Percentiles rank a stretch among this genome's conserved stretches.
phyloP scores from a whole-genome alignment of 768 basidiomycete genomes.

The Termitomyces sp. region DNA sequence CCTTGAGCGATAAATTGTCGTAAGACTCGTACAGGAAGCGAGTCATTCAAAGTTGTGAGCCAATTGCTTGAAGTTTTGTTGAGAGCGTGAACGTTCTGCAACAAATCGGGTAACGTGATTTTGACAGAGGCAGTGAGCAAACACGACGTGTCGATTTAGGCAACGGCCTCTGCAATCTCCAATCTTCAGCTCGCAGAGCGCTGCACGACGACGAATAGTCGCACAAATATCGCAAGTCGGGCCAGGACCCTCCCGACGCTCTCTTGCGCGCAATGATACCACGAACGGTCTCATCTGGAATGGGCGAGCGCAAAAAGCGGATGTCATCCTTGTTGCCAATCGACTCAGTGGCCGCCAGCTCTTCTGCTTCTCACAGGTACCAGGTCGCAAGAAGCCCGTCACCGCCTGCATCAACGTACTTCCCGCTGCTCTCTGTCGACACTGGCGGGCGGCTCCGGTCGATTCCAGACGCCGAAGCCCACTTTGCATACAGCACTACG shows the following conservation, averaged over 20 bases:
- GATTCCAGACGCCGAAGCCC: slow-evolving; percentile 57
- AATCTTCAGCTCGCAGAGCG: neutral
- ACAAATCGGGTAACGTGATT: slow-evolving; percentile 9
- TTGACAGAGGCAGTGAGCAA: slow-evolving; percentile 2
- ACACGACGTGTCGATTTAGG: slow-evolving; percentile 11
- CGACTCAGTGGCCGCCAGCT: slow-evolving; percentile 30
- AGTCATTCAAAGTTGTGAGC: neutral
- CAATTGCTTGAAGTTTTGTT: neutral
- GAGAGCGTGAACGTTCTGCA: neutral
- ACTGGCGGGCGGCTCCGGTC: slow-evolving; percentile 47
- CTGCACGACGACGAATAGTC: neutral
- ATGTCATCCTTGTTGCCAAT: slow-evolving; percentile 26
- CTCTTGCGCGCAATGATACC: slow-evolving; percentile 6
- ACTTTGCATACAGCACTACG: slow-evolving; percentile 83
- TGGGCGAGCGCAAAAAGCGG: slow-evolving; percentile 41
- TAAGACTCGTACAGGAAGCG: neutral
- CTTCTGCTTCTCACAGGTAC: slow-evolving; percentile 27
- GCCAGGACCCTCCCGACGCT: neutral
- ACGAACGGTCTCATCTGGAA: slow-evolving; percentile 28
- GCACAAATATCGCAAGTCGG: neutral
- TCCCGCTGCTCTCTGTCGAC: slow-evolving; percentile 51
- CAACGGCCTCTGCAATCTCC: neutral
- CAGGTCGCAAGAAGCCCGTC: slow-evolving; percentile 36
- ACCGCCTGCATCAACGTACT: slow-evolving; percentile 81
- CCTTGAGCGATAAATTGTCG: neutral